phyloP scores from a whole-genome alignment of 108 stramenopile genomes.

The Nannochloropsis salina region DNA sequence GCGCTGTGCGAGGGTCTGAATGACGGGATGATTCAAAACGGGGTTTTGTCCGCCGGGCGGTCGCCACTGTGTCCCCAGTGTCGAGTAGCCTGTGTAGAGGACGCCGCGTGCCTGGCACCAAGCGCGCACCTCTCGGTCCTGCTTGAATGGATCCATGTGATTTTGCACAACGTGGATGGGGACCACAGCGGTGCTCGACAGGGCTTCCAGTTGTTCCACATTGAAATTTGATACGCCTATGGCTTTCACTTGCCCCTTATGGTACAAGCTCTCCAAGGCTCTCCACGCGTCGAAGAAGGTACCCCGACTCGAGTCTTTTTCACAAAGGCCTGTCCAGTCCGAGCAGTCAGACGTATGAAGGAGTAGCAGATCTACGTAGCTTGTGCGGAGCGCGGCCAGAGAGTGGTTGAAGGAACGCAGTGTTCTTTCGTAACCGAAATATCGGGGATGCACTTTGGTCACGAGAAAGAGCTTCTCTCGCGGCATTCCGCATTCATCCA shows the following conservation, averaged over 20 bases:
- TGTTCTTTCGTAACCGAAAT: slow-evolving; percentile 11
- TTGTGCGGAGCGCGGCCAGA: not conserved
- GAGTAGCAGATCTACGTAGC: not conserved
- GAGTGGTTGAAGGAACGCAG: not conserved
- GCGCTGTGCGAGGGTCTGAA: not conserved
- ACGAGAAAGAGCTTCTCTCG: not conserved
- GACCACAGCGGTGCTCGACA: not conserved
- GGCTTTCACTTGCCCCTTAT: not conserved
- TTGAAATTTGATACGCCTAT: slow-evolving; percentile 23
- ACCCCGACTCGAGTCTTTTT: not conserved
- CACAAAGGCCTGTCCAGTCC: slow-evolving; percentile 14
- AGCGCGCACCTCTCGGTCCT: slow-evolving; percentile 23
- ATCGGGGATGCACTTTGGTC: slow-evolving; percentile 16
- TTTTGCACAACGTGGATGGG: slow-evolving; percentile 22
- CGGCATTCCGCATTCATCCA: not conserved
- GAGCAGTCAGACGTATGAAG: not conserved
- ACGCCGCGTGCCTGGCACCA: not conserved
- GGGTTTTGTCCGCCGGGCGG: not conserved
- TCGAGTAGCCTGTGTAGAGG: not conserved
- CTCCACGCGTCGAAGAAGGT: slow-evolving; percentile 16
- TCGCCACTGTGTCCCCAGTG: slow-evolving; percentile 22
- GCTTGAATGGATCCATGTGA: slow-evolving; percentile 17
- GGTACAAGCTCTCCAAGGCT: not conserved
- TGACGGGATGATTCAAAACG: not conserved
- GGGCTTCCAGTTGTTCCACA: not conserved